Evolutionary conservation across 139 green algal genomes (phyloP).

Genomic region (Chlamydomonas sphaeroides): DNA sequence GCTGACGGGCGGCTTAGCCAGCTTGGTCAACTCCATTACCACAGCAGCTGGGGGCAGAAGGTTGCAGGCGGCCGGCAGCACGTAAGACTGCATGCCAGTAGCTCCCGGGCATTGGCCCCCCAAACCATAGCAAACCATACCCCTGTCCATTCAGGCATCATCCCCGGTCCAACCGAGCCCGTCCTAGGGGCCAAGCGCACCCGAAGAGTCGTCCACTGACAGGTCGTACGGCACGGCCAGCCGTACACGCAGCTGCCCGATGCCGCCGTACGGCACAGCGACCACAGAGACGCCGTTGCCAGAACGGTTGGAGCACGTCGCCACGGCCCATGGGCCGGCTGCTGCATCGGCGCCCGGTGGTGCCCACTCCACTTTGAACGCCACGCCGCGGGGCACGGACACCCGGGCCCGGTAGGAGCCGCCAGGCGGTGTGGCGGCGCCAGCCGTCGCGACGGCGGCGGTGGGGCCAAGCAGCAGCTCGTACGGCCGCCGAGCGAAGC

Average conservation of each 20-base stretch:
- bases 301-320: too few relatives aligned
- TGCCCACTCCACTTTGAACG: not conserved
- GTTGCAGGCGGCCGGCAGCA: not conserved
- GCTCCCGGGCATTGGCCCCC: not conserved
- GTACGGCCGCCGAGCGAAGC: slow-evolving; percentile 14
- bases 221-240: slow-evolving; percentile 7
- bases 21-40: too few relatives aligned
- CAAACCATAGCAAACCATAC: not conserved
- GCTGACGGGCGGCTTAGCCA: not conserved
- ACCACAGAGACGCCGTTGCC: not conserved
- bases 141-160: not conserved
- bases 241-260: not conserved
- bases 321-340: not conserved
- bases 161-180: not conserved
- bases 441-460: not conserved
- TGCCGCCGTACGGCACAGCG: not conserved
- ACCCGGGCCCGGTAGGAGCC: not conserved
- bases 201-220: not conserved
- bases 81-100: not conserved
- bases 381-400: not conserved
- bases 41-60: not conserved
- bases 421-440: not conserved
- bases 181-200: not conserved
- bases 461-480: not conserved
- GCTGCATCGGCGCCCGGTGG: not conserved